These are phyloP conservation scores for Wickerhamomyces chaumierensis DNA, from an alignment of 805 yeast species.

Conservation along the genomic window DNA sequence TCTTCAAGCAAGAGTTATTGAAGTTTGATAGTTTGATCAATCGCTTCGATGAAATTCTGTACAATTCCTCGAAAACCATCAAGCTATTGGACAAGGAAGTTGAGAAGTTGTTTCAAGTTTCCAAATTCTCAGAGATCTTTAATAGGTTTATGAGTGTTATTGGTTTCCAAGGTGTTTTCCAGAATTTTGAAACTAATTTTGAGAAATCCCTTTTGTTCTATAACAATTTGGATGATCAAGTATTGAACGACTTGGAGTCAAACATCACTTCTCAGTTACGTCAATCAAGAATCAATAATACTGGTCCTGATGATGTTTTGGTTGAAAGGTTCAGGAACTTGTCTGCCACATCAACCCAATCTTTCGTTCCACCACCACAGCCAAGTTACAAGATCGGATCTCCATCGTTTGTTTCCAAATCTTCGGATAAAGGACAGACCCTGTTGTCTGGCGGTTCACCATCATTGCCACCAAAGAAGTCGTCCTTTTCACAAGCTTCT, in stretches of 20 bases:
- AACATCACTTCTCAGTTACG: conserved; percentile 4
- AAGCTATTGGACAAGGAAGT: conserved; percentile 33
- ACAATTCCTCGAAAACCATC: conserved; percentile 45
- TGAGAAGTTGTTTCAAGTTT: conserved; percentile 31
- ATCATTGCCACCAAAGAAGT: conserved; percentile 4
- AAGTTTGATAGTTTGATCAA: conserved; percentile 64
- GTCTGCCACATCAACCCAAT: conserved; percentile 5
- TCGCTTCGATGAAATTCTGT: conserved; percentile 58
- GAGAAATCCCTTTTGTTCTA: conserved; percentile 58
- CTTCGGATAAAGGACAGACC: background rate
- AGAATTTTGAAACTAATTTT: conserved; percentile 44
- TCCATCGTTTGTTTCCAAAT: background rate
- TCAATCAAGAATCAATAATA: conserved; percentile 3
- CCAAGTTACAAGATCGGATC: conserved; percentile 6
- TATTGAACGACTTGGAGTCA: conserved; percentile 15
- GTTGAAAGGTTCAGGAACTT: conserved; percentile 13
- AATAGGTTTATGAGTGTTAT: conserved; percentile 29
- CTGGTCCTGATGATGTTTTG: conserved; percentile 4
- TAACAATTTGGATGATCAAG: conserved; percentile 24
- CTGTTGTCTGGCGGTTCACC: conserved; percentile 1
- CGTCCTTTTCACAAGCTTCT: background rate
- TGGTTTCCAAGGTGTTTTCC: conserved; percentile 42
- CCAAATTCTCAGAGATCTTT: conserved; percentile 29
- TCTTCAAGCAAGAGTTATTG: conserved; percentile 61
- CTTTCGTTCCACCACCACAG: conserved; percentile 3